Conservation (phyloP, 306 rosid species). For the Delonix regia region DNA sequence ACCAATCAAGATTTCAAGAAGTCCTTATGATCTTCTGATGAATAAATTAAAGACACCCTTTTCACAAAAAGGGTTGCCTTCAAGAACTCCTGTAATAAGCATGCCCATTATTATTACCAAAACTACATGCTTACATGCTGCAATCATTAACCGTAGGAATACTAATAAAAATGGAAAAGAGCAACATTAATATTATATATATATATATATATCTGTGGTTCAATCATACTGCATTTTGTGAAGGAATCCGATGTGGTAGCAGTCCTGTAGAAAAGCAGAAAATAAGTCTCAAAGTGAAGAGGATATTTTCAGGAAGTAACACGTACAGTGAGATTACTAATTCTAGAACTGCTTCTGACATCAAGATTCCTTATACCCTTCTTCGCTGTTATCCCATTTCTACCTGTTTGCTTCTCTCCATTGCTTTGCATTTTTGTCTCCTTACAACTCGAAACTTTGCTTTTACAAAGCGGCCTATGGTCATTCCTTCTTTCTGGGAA, state of each 20-base stretch:
- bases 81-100: constrained; percentile 19
- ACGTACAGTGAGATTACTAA: constrained; percentile 52
- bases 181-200: not conserved
- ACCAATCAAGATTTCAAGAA: not conserved
- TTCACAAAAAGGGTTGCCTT: not conserved
- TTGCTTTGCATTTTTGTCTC: constrained; percentile 35
- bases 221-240: constrained; percentile 8
- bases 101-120: constrained; percentile 21
- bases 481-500: constrained; percentile 37
- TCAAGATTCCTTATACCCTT: constrained; percentile 36
- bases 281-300: not conserved
- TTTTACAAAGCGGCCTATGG: constrained; percentile 39
- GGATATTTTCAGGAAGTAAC: constrained; percentile 53
- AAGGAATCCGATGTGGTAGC: not conserved
- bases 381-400: constrained; percentile 41
- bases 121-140: not conserved
- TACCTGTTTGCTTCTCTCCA: constrained; percentile 38
- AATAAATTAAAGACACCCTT: not conserved
- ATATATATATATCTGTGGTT: not conserved
- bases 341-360: constrained; percentile 46
- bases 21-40: constrained; percentile 3
- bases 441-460: constrained; percentile 37
- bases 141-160: not conserved
- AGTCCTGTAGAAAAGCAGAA: not conserved
- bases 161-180: not conserved